These are phyloP conservation scores for Citrullus amarus DNA, from an alignment of 306 rosid genomes.

Conservation along the genomic window DNA sequence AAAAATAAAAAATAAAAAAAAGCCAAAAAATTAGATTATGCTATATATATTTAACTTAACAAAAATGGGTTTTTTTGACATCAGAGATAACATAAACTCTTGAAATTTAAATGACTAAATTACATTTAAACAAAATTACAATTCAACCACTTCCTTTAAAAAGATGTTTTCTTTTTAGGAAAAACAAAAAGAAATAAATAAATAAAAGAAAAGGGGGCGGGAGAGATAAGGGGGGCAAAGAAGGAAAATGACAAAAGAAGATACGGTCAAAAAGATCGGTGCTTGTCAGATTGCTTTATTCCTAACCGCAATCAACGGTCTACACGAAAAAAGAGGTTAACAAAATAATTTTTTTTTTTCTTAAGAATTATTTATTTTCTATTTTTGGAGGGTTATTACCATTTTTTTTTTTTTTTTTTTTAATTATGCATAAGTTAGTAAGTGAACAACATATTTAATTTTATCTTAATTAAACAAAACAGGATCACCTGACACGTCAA, in stretches of 20 bases:
- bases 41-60: too few species aligned
- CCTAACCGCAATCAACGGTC: constrained; percentile 99
- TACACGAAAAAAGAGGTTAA: constrained; percentile 34
- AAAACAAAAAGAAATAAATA: not conserved
- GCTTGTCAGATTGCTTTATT: constrained; percentile 58
- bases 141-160: too few species aligned
- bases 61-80: too few species aligned
- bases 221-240: not conserved
- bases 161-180: too few species aligned
- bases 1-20: too few species aligned
- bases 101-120: too few species aligned
- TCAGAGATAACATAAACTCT: too few species aligned
- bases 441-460: not conserved
- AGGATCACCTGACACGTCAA: constrained; percentile 23
- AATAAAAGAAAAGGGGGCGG: too few species aligned
- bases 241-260: constrained; percentile 21
- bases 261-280: constrained; percentile 41
- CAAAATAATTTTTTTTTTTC: not conserved
- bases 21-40: too few species aligned
- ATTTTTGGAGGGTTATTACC: not conserved
- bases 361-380: too few species aligned
- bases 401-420: not conserved
- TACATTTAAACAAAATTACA: too few species aligned
- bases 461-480: not conserved
- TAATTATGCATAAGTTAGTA: not conserved